Evolutionary conservation across 1,284 basidiomycete species (phyloP).

Genomic region (Puccinia brachypodii): DNA sequence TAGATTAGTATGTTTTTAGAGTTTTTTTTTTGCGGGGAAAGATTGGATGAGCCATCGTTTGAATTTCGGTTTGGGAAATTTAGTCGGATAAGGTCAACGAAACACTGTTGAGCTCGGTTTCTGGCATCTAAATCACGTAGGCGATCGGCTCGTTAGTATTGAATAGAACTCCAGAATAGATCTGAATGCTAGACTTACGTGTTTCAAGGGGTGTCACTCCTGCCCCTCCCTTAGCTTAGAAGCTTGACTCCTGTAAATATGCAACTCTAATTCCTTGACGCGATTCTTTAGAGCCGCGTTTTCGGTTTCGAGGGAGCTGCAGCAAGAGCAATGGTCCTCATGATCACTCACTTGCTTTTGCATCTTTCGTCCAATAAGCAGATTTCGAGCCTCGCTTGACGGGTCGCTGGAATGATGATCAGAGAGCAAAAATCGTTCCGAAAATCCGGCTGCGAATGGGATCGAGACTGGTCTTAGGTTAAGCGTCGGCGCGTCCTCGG

Average conservation of each 20-base stretch:
- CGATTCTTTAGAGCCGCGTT: slow-evolving; percentile 4
- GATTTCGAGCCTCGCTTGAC: not conserved
- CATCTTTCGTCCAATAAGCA: not conserved
- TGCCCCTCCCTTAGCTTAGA: not conserved
- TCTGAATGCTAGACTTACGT: not conserved
- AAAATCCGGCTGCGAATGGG: slow-evolving; percentile 19
- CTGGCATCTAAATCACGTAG: not conserved
- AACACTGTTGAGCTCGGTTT: not conserved
- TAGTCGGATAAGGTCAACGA: not conserved
- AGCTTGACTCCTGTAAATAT: not conserved
- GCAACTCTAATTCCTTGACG: not conserved
- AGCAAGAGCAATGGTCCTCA: slow-evolving; percentile 19
- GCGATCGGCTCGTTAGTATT: not conserved
- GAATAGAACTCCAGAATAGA: not conserved
- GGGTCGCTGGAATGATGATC: not conserved
- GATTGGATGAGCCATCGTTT: no score
- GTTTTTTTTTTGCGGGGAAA: not conserved
- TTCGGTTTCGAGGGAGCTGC: not conserved
- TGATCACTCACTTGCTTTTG: not conserved
- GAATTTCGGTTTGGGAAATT: not conserved
- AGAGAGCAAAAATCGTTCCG: not conserved
- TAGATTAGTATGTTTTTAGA: not conserved
- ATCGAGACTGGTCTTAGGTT: slow-evolving; percentile 19
- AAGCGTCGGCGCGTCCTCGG: not conserved
- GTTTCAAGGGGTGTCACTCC: not conserved